Conservation (phyloP, 306 rosid species). For the Notholithocarpus densiflorus region DNA sequence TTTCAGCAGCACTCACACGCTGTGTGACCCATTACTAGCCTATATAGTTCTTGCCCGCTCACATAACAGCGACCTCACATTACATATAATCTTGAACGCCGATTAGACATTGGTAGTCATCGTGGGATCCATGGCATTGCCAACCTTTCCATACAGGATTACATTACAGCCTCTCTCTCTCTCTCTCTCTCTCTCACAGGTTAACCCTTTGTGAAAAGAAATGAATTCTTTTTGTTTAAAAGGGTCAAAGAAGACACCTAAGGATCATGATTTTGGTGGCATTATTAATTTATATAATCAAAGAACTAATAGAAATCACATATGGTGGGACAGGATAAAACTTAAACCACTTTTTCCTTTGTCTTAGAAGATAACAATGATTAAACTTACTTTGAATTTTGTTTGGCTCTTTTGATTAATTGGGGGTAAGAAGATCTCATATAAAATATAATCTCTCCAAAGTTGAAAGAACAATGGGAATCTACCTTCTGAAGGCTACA, state of each 20-base stretch:
- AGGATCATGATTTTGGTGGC: not conserved
- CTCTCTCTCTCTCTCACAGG: not conserved
- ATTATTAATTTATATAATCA: not conserved
- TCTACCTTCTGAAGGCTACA: slow-evolving; percentile 27
- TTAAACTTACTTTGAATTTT: not conserved
- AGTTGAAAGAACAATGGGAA: slow-evolving; percentile 24
- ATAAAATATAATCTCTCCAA: slow-evolving; percentile 9
- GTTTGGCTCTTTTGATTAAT: not conserved
- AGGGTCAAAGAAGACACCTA: no score
- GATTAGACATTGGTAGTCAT: slow-evolving; percentile 1
- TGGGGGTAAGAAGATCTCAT: not conserved
- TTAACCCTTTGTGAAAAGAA: not conserved
- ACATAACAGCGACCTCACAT: slow-evolving; percentile 10
- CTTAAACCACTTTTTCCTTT: slow-evolving; percentile 2
- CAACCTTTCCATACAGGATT: not conserved
- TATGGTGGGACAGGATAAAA: slow-evolving; percentile 26
- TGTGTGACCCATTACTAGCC: not conserved
- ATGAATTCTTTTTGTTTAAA: not conserved
- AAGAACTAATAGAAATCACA: not conserved
- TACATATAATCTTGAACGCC: not conserved
- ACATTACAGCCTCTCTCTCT: not conserved
- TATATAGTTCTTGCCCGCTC: not conserved
- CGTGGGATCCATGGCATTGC: slow-evolving; percentile 18
- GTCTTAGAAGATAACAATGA: not conserved
- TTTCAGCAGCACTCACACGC: not conserved